Evolutionary conservation across 345 rosid genomes (phyloP).

Genomic region (Eutrema heterophyllum): DNA sequence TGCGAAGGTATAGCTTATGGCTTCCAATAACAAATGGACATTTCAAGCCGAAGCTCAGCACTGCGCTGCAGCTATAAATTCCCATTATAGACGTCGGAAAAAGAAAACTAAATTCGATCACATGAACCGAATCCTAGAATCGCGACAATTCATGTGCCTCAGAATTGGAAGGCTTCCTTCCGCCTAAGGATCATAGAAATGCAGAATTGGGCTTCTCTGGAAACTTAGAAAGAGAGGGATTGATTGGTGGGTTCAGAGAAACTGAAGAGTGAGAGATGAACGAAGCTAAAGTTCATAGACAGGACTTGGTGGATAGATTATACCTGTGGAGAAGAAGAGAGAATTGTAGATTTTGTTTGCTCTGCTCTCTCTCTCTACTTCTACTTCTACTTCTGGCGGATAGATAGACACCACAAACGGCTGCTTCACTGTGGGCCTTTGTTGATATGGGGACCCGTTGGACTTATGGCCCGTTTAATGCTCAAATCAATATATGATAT

Average conservation of each 20-base stretch:
- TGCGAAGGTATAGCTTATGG: constrained; percentile 16
- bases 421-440: neutral
- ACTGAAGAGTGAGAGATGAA: neutral
- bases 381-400: neutral
- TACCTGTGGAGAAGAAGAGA: neutral
- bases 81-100: constrained; percentile 25
- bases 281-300: neutral
- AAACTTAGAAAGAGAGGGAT: neutral
- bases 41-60: constrained; percentile 17
- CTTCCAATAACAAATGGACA: constrained; percentile 8
- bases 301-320: neutral
- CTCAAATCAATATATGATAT: too few relatives aligned
- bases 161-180: neutral
- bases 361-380: constrained; percentile 1
- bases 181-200: neutral
- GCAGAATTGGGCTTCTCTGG: neutral
- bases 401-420: neutral
- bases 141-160: constrained; percentile 7
- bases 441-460: neutral
- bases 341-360: neutral
- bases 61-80: constrained; percentile 17
- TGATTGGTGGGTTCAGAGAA: too few relatives aligned
- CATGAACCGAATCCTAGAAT: neutral
- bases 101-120: neutral
- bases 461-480: neutral